Base-by-base conservation (phyloP, 2,329 filamentous ascomycete species). In the Trematosphaeria pertusa region DNA sequence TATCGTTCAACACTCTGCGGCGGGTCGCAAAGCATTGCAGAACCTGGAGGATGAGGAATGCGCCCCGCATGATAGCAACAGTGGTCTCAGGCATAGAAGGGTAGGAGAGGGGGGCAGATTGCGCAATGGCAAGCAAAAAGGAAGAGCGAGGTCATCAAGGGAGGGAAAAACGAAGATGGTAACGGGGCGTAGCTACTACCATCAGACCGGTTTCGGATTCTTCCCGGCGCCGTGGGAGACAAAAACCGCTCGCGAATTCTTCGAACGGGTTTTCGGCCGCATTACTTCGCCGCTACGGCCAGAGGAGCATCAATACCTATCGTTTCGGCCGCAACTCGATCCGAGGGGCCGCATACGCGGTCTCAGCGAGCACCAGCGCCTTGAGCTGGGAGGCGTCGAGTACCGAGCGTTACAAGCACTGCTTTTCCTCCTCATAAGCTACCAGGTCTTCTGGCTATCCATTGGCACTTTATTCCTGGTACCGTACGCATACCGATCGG, bases 381-480 rank as follows among this genome's bases (percentile, higher is more conserved):
- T 75, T 14, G 64, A 69, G n/a, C 64, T 82, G 0, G 79, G 79
- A 1, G 80, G 79, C 0, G 76, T 81, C 26, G 80, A 81, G 56
- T 82, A 82, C 33, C 73, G 77, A 0, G 77, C 73, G 22, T 59
- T 82, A 22, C 79, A 77, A 53, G 52, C 81, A 1, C 58, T 82
- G 10, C 56, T 81, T 58, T 78, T 43, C 69, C 76, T 19, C 61
- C 78, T 18, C 73, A 78, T 54, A 20, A 79, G 4, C n/a, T 71
- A 69, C 17, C 61, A 67, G 12, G 11, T 69, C 1, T 65, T 66
- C 45, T 70, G 67, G 67, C 58, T 65, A 11, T 8, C 49, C 0
- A 62, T 82, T 28, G 80, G 79, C 2, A 71, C 70, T n/a, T 64
- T 81, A 8, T 76, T 74, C 33, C 59, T 82, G 1, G 59, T 81